Conservation (phyloP, 2,329 filamentous ascomycete genomes). For the Chaetothyriales sp. region DNA sequence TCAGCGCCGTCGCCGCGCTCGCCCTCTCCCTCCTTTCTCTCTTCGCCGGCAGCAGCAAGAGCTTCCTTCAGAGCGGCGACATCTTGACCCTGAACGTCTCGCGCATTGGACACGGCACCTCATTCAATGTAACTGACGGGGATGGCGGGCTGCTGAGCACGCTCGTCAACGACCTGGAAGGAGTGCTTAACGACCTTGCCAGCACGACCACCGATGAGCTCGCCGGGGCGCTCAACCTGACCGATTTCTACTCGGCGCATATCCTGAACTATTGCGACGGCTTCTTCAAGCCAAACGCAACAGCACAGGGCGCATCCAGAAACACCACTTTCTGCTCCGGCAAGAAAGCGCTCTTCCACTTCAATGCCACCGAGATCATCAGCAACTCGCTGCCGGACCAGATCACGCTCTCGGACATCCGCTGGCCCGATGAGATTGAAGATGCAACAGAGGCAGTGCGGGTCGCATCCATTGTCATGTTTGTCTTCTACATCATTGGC, state of each 20-base stretch:
- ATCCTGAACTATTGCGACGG: constrained; percentile 45
- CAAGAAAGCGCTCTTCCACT: constrained; percentile 38
- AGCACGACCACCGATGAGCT: constrained; percentile 26
- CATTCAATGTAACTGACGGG: constrained; percentile 21
- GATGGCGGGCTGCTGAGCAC: constrained; percentile 21
- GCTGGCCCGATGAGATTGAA: constrained; percentile 43
- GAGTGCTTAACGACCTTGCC: constrained; percentile 25
- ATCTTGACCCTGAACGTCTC: constrained; percentile 46
- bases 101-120: constrained; percentile 30
- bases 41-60: constrained; percentile 43
- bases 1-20: constrained; percentile 39
- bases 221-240: constrained; percentile 36
- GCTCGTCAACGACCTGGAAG: constrained; percentile 28
- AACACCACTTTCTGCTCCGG: constrained; percentile 43
- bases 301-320: constrained; percentile 26
- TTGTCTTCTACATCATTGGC: constrained; percentile 45
- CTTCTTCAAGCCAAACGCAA: constrained; percentile 22
- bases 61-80: constrained; percentile 42
- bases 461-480: constrained; percentile 36
- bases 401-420: constrained; percentile 36
- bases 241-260: constrained; percentile 48
- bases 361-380: constrained; percentile 39
- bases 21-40: constrained; percentile 45
- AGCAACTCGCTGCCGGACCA: constrained; percentile 34
- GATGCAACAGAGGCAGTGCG: constrained; percentile 37